These are phyloP conservation scores for Silene uniflora DNA, from an alignment of 148 eudicot genomes.

Conservation along the genomic window DNA sequence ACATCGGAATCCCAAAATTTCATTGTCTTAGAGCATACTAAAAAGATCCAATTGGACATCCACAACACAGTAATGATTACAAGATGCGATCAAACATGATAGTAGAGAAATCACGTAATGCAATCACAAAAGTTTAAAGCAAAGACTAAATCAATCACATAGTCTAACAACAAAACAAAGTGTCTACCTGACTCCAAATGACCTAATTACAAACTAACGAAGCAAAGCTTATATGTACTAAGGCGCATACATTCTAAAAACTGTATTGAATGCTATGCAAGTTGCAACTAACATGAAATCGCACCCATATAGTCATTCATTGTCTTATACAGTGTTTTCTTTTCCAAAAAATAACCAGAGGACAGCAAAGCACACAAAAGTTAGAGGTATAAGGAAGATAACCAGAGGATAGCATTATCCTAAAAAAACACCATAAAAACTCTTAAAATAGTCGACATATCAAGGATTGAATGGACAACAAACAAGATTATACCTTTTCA, in stretches of 20 bases:
- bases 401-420: neutral
- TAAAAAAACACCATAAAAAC: neutral
- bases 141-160: neutral
- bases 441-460: neutral
- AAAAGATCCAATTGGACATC: neutral
- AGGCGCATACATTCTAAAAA: neutral
- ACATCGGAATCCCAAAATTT: no score
- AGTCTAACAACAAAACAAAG: neutral
- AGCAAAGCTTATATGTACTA: neutral
- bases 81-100: neutral
- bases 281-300: neutral
- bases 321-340: neutral
- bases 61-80: neutral
- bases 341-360: neutral
- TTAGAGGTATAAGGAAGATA: no score
- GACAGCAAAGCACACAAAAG: neutral
- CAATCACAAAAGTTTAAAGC: neutral
- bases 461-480: neutral
- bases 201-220: neutral
- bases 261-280: neutral
- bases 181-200: neutral
- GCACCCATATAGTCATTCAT: neutral
- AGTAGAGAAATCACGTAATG: neutral
- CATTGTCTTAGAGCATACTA: neutral
- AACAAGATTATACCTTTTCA: slow-evolving; percentile 62